These are phyloP conservation scores for Aspergillus brunneoviolaceus DNA, from an alignment of 2,329 filamentous ascomycete genomes.

Conservation along the genomic window DNA sequence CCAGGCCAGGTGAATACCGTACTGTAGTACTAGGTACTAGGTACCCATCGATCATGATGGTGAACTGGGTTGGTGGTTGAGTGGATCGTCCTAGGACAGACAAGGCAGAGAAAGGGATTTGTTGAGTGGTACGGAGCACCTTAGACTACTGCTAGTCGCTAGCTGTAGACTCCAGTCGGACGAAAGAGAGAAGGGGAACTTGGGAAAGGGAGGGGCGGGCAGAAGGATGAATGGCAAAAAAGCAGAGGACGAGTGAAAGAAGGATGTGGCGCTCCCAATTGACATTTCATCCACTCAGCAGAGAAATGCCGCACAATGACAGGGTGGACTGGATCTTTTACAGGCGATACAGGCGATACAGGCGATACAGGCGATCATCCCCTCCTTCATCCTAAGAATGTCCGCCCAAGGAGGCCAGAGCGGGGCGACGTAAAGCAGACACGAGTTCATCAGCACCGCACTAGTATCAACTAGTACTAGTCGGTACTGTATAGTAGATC, in stretches of 20 bases:
- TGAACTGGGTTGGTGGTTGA: not conserved
- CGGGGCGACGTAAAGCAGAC: conserved; percentile 15
- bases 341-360: not conserved
- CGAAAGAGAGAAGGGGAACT: not conserved
- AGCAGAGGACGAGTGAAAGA: not conserved
- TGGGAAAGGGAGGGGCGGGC: not conserved
- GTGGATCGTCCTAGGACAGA: conserved; percentile 6
- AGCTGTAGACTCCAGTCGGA: not conserved
- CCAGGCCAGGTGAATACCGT: too few species aligned
- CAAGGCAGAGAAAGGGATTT: not conserved
- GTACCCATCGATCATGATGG: not conserved
- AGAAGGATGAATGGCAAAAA: conserved; percentile 2
- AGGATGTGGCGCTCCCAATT: conserved; percentile 14
- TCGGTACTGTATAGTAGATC: conserved; percentile 19
- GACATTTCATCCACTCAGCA: conserved; percentile 11
- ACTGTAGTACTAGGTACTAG: not conserved
- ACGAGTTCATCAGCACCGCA: conserved; percentile 13
- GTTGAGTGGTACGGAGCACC: not conserved
- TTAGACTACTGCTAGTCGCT: not conserved
- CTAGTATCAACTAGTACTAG: conserved; percentile 23
- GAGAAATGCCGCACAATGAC: conserved; percentile 20
- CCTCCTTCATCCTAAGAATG: conserved; percentile 11
- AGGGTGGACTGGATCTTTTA: conserved; percentile 16
- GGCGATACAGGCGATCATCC: conserved; percentile 16
- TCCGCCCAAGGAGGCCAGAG: conserved; percentile 14